Evolutionary conservation across 352 stramenopile genomes (phyloP).

Genomic region (Pythium myriotylum): DNA sequence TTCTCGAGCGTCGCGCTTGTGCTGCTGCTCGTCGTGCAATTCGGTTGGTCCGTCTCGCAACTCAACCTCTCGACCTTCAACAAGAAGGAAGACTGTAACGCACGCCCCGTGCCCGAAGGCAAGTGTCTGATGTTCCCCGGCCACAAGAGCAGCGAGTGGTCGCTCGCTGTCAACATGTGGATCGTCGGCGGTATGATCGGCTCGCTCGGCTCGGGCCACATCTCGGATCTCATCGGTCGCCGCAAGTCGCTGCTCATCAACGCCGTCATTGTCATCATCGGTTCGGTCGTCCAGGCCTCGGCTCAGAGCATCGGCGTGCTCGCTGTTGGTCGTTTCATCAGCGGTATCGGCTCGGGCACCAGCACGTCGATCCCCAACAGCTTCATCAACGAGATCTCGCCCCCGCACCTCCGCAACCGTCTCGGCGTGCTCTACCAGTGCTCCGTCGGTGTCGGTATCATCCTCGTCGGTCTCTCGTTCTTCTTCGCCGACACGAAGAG

Average conservation of each 20-base stretch:
- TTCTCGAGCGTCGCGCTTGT: constrained; percentile 45
- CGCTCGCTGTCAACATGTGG: constrained; percentile 50
- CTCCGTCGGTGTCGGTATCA: constrained; percentile 43
- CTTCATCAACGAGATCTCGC: constrained; percentile 38
- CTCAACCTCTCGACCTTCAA: constrained; percentile 57
- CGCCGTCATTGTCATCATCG: constrained; percentile 41
- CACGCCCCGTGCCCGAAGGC: constrained; percentile 35
- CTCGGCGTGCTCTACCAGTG: constrained; percentile 46
- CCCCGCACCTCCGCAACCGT: constrained; percentile 34
- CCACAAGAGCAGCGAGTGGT: constrained; percentile 54
- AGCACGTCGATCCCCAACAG: constrained; percentile 25
- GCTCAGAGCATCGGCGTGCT: constrained; percentile 38
- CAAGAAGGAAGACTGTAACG: constrained; percentile 41
- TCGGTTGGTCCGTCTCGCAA: constrained; percentile 57
- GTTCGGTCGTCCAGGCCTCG: constrained; percentile 32
- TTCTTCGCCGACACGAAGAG: constrained; percentile 50
- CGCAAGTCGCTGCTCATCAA: constrained; percentile 37
- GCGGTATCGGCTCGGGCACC: constrained; percentile 49
- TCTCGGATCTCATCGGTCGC: constrained; percentile 51
- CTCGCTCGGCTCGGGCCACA: constrained; percentile 35
- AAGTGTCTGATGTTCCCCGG: constrained; percentile 63
- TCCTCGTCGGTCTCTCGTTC: constrained; percentile 49
- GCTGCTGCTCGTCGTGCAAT: constrained; percentile 49
- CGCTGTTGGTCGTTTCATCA: constrained; percentile 42
- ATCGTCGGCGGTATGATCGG: constrained; percentile 65